Evolutionary conservation across 1,139 yeast genomes (phyloP), one percentile per base, ranked within the genome.

Genomic region (Kodamaea sp.): DNA sequence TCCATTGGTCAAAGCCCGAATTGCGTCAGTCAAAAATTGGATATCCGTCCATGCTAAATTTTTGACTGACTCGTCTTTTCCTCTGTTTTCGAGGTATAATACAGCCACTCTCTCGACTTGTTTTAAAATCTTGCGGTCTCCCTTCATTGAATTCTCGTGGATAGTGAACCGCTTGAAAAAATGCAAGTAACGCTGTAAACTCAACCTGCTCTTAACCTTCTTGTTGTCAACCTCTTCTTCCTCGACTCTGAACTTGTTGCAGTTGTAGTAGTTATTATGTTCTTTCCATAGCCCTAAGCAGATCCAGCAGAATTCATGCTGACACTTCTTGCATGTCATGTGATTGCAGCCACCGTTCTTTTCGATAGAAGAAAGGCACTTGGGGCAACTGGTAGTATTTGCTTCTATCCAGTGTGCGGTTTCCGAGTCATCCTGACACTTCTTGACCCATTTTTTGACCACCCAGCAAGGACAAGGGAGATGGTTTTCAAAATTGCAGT

Each of bases 281-380:
- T 63, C 63, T 1, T 55, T 51, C 98, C 98, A 94, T 22, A 68
- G 73, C 6, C 82, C 83, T 47, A 78, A 59, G 58, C 99, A 92
- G 31, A 89, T 80, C 99, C 99, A 92, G 57, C 99, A 92, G 56
- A 89, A 92, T 52, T 90, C 87, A 54, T 78, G 63, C 9, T 59
- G 57, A 58, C 99, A 92, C 42, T 80, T 83, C 5, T 76, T 68
- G 57, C 99, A 92, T 0, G 80, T 75, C 96, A 92, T 90, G 61
- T 92, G 98, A 61, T 92, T 90, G 61, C 97, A 92, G 0, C 97
- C 97, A 20, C 97, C 97, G 54, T 83, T 84, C 54, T 90, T 85
- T 51, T 86, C 89, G 41, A 82, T 82, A 1, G 50, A 44, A 0
- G 81, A 55, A 14, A 57, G 60, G 58, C 92, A 83, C 43, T 72